A percentile compares a stretch with the other conserved stretches of the same genome.
These are phyloP conservation scores for Torulaspora gathmanii DNA, from an alignment of 805 yeast species.

Conservation along the genomic window DNA sequence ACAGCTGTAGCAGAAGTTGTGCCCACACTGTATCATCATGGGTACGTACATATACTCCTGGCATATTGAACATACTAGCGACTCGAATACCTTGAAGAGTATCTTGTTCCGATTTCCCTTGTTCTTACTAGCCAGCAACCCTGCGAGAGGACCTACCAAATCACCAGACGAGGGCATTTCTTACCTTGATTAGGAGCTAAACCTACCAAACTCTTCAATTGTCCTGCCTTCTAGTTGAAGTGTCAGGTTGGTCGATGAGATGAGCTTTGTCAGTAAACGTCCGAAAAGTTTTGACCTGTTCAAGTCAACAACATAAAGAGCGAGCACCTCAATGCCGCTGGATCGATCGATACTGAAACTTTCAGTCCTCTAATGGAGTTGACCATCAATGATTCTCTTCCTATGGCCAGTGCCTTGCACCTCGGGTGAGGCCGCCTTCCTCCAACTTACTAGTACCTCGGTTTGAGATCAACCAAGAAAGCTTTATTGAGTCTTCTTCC, in stretches of 20 bases:
- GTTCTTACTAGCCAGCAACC: conserved; percentile 6
- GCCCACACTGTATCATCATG: conserved; percentile 62
- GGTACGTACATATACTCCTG: conserved; percentile 67
- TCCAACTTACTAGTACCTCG: too few species aligned
- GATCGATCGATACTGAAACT: too few species aligned
- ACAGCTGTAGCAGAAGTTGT: conserved; percentile 66
- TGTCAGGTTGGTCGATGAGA: neutral
- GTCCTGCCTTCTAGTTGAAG: neutral
- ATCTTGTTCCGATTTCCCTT: conserved; percentile 16
- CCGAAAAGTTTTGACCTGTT: neutral
- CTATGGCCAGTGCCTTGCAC: too few species aligned
- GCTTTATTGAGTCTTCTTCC: too few species aligned
- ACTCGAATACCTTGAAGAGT: conserved; percentile 25
- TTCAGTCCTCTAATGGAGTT: neutral
- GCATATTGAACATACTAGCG: conserved; percentile 54
- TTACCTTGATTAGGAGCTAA: neutral
- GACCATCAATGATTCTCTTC: too few species aligned
- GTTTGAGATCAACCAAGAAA: too few species aligned
- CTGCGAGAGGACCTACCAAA: conserved; percentile 9
- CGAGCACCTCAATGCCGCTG: neutral
- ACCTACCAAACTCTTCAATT: neutral
- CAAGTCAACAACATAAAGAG: too few species aligned
- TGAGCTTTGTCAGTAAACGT: neutral
- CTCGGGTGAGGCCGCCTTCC: too few species aligned
- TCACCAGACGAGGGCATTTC: neutral